A percentile compares a stretch with the other conserved stretches of the same genome.
Evolutionary conservation across 2,329 filamentous ascomycete genomes (phyloP).

Genomic region (Ceratocystis cubensis): DNA sequence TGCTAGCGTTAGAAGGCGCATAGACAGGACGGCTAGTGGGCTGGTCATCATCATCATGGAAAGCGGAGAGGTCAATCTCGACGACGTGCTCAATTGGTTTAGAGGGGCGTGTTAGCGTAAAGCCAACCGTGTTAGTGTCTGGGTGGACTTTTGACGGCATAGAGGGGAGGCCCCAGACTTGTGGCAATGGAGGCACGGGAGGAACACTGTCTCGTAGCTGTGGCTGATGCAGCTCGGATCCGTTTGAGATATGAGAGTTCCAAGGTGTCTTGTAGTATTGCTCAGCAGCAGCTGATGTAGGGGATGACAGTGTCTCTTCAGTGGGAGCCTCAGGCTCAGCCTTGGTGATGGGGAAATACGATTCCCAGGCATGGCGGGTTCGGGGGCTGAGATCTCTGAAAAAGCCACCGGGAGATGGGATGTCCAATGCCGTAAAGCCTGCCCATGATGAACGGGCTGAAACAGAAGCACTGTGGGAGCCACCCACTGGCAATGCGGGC

Average conservation of each 20-base stretch:
- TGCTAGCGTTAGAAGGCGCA: slow-evolving; percentile 24
- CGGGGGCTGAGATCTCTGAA: slow-evolving; percentile 71
- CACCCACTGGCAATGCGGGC: slow-evolving; percentile 30
- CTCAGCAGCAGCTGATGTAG: slow-evolving; percentile 83
- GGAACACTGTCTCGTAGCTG: slow-evolving; percentile 1
- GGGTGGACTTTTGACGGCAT: neutral
- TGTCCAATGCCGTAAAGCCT: slow-evolving; percentile 68
- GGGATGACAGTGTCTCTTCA: slow-evolving; percentile 45
- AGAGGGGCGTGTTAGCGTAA: neutral
- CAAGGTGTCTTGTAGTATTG: slow-evolving; percentile 83
- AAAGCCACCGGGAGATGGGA: slow-evolving; percentile 84
- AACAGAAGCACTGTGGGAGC: slow-evolving; percentile 21
- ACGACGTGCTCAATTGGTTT: slow-evolving; percentile 21
- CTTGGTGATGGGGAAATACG: slow-evolving; percentile 14
- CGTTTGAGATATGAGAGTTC: slow-evolving; percentile 32
- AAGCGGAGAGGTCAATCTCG: slow-evolving; percentile 23
- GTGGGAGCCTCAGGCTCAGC: slow-evolving; percentile 33
- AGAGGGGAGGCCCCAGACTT: slow-evolving; percentile 16
- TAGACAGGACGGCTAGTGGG: slow-evolving; percentile 24
- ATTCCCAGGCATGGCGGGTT: slow-evolving; percentile 70
- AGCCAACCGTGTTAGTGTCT: neutral
- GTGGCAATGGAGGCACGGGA: slow-evolving; percentile 17
- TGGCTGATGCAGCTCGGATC: slow-evolving; percentile 28
- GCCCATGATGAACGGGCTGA: slow-evolving; percentile 46
- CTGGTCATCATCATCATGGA: slow-evolving; percentile 21